Evolutionary conservation across 345 rosid species (phyloP).

Genomic region (Triadica sebifera): DNA sequence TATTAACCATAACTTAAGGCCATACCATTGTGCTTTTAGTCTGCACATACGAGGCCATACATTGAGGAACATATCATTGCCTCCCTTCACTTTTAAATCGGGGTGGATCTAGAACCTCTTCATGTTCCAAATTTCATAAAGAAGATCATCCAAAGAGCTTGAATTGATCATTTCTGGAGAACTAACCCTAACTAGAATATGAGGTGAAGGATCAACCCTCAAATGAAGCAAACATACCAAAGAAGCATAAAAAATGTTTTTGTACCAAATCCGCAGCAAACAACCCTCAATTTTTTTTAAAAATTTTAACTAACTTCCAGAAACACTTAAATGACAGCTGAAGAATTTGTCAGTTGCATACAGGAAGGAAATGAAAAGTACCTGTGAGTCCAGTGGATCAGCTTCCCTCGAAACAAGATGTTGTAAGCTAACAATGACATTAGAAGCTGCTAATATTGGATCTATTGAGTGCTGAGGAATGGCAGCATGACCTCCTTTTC

Average conservation of each 20-base stretch:
- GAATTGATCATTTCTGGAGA: conserved; percentile 6
- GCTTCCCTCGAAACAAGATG: conserved; percentile 89
- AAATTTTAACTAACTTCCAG: background rate
- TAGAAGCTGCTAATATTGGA: conserved; percentile 81
- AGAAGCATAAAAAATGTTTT: background rate
- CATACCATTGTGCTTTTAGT: too few relatives aligned
- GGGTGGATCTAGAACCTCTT: background rate
- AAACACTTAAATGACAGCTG: background rate
- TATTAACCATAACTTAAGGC: too few relatives aligned
- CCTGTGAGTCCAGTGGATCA: conserved; percentile 89
- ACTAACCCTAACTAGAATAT: background rate
- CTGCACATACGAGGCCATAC: too few relatives aligned
- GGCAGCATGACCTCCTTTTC: conserved; percentile 92
- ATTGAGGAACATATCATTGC: too few relatives aligned
- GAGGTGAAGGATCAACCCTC: background rate
- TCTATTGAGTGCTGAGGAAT: conserved; percentile 82
- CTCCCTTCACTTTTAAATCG: background rate
- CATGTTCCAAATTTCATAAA: background rate
- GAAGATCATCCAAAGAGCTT: background rate
- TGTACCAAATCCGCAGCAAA: background rate
- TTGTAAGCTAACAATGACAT: conserved; percentile 71
- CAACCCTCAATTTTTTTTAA: too few relatives aligned
- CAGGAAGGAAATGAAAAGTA: conserved; percentile 14
- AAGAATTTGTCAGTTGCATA: background rate
- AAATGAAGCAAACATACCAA: background rate